Evolutionary conservation across 2,329 filamentous ascomycete species (phyloP).

Genomic region (Sporothrix pseudoabietina): DNA sequence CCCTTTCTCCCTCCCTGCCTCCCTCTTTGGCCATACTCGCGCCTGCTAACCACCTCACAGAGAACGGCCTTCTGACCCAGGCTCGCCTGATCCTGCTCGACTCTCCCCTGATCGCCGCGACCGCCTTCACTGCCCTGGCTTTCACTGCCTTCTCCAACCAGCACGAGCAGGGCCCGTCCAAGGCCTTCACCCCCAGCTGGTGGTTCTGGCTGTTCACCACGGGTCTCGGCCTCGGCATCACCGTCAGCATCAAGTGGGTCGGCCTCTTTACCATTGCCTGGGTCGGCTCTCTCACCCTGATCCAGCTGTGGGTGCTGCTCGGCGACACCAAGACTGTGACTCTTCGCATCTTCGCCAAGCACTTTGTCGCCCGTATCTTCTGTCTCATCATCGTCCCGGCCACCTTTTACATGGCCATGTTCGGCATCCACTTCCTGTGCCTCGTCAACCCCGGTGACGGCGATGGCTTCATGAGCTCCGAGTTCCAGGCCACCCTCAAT

Average conservation of each 20-base stretch:
- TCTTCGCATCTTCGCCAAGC: slow-evolving; percentile 84
- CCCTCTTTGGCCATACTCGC: background rate
- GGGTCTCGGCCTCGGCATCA: slow-evolving; percentile 84
- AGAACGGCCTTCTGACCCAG: slow-evolving; percentile 94
- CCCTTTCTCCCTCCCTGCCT: background rate
- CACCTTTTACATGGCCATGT: slow-evolving; percentile 95
- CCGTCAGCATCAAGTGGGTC: slow-evolving; percentile 97
- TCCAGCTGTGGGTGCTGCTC: slow-evolving; percentile 94
- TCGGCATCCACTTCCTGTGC: slow-evolving; percentile 93
- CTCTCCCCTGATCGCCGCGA: slow-evolving; percentile 90
- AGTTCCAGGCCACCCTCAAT: slow-evolving; percentile 97
- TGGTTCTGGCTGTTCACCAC: slow-evolving; percentile 96
- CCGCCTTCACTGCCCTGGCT: slow-evolving; percentile 84
- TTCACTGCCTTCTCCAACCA: slow-evolving; percentile 96
- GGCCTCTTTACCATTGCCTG: slow-evolving; percentile 98
- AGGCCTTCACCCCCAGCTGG: slow-evolving; percentile 88
- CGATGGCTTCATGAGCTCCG: slow-evolving; percentile 99
- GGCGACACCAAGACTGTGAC: slow-evolving; percentile 87
- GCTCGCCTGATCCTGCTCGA: slow-evolving; percentile 94
- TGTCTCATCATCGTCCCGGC: slow-evolving; percentile 87
- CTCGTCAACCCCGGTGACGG: slow-evolving; percentile 93
- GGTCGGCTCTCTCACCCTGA: slow-evolving; percentile 85
- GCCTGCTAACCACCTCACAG: slow-evolving; percentile 49
- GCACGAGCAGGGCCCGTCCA: slow-evolving; percentile 85
- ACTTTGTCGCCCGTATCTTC: slow-evolving; percentile 87